Base-by-base conservation (phyloP, 164 flowering plant species). In the Magnolia kwangsiensis region DNA sequence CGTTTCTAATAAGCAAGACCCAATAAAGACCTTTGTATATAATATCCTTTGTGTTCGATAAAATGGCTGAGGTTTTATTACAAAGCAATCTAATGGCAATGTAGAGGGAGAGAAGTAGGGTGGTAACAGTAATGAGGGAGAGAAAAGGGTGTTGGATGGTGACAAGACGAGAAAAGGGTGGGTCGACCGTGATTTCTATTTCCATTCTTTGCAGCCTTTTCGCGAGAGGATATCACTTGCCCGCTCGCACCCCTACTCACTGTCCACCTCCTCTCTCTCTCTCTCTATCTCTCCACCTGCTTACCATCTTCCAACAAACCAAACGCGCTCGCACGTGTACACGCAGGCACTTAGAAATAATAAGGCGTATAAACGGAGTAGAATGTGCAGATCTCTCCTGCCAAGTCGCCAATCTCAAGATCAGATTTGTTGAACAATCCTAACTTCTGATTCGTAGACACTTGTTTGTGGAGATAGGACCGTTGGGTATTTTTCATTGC, bases 131-230 rank as follows among this genome's bases (percentile, higher is more conserved):
- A 55, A 37, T 37, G 45, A 16, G 64, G 78, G 74, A 50, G 73
- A 76, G 79, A 76, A 73, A 59, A 55, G 67, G 72, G 67, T n/a
- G 78, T 51, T 80, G 58, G 85, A 85, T 66, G 45, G 72, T 76
- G 85, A 83, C 82, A 80, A 73, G 72, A 78, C 84, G 80, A 77
- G 50, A 59, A 61, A 78, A 82, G 74, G 66, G 73, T 51, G 69
- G 75, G 76, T 14, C 55, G 73, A 69, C 76, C 76, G 76, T 78
- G 76, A 69, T 81, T 82, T 80, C 81, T 73, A 81, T 80, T 78
- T 80, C 81, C 69, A 68, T 80, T 74, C 80, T 74, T 68, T 78
- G 74, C 84, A 84, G 83, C 85, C 72, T 74, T 51, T 78, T 51
- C 3, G 61, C 61, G 61, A 55, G 13, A 16, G 61, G 61, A 11